Base-by-base conservation (phyloP, 2,329 filamentous ascomycete genomes). In the Botryotinia narcissicola region DNA sequence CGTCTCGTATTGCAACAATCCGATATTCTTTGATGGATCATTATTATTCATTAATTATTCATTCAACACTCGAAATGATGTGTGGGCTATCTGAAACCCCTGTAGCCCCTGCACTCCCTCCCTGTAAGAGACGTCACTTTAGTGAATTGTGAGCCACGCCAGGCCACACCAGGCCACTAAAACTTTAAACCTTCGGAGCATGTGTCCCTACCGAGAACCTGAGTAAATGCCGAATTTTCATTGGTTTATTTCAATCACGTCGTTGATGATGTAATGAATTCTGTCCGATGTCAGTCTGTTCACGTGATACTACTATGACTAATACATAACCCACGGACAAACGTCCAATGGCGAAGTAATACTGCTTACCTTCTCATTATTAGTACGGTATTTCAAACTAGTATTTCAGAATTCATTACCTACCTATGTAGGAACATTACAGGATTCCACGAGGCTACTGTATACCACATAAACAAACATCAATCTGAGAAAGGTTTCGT, bases 101-200 rank as follows among this genome's bases (percentile, higher is more conserved):
- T 67, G 63, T n/a, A 25, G 4, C 48, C 46, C 22, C 44, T 22
- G 44, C 14, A 22, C 0, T 22, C 22, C 22, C 32, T 67, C 44
- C 63, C 32, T 54, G 64, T 67, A 67, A 51, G 14, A 54, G 25
- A 67, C 64, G 64, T 48, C 64, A 67, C 63, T 22, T 54, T 40
- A 25, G 22, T 40, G 25, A 63, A 12, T 20, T 29, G 9, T 12
- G 20, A 64, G n/a, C 9, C 48, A 51, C 48, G 12, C 10, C 2
- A n/a, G 12, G 25, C 48, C 46, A 54, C 64, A n/a, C n/a, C n/a
- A n/a, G n/a, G n/a, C n/a, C n/a, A n/a, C n/a, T n/a, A 22, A 18
- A 29, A 29, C 16, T 18, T 14, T 18, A 20, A 37, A n/a, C 8
- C 1, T n/a, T 66, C 32, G 63, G 63, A 51, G 32, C 63, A 66